Evolutionary conservation across 345 rosid species (phyloP).

Genomic region (Bretschneidera sinensis): DNA sequence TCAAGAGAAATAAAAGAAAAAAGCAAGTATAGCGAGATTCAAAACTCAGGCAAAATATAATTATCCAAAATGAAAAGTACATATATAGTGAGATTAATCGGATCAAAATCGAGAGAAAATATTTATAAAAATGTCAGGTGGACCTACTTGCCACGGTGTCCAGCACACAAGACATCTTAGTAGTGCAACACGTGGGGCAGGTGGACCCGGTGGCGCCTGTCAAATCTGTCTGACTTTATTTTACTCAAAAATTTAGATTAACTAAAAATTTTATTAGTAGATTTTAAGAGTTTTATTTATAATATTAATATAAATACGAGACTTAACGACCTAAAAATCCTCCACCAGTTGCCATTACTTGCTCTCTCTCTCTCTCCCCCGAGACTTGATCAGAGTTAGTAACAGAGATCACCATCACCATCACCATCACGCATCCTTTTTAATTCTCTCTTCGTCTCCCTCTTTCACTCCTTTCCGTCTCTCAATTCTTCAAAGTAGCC

Average conservation of each 20-base stretch:
- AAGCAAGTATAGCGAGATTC: too few species aligned
- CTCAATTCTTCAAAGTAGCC: slow-evolving; percentile 11
- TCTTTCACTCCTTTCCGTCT: slow-evolving; percentile 4
- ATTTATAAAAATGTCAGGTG: too few species aligned
- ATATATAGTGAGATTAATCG: too few species aligned
- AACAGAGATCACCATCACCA: neutral
- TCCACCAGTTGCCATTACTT: neutral
- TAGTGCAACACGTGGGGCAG: slow-evolving; percentile 17
- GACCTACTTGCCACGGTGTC: neutral
- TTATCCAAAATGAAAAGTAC: too few species aligned
- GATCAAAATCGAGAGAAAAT: too few species aligned
- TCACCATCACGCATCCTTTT: neutral
- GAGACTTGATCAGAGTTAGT: neutral
- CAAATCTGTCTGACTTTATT: slow-evolving; percentile 7
- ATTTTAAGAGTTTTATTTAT: too few species aligned
- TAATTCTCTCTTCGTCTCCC: neutral
- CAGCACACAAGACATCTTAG: neutral
- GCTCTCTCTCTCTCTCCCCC: neutral
- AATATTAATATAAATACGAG: too few species aligned
- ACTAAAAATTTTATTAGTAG: too few species aligned
- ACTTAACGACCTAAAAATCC: too few species aligned
- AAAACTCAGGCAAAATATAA: too few species aligned
- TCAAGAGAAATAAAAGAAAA: too few species aligned
- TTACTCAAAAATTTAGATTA: too few species aligned
- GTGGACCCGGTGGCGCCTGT: slow-evolving; percentile 36